These are phyloP conservation scores for Pichia californica DNA, from an alignment of 805 yeast species.

Conservation along the genomic window DNA sequence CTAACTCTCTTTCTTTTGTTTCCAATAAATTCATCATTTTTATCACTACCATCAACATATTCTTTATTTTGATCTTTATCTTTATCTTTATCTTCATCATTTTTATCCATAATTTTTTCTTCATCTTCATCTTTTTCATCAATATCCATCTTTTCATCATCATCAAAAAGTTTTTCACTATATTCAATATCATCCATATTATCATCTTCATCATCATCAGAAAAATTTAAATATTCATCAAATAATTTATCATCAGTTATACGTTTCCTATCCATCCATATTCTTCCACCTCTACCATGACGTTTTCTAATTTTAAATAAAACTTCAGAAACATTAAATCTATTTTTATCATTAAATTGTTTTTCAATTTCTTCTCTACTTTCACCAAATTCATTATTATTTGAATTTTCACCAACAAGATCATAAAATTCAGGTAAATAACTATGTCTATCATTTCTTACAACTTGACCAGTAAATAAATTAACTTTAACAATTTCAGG, in stretches of 20 bases:
- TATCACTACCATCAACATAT: too few relatives aligned
- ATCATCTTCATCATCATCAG: constrained; percentile 22
- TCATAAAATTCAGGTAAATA: constrained; percentile 40
- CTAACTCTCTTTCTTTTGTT: constrained; percentile 18
- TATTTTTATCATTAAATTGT: constrained; percentile 13
- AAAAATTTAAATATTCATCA: constrained; percentile 37
- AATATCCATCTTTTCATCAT: constrained; percentile 38
- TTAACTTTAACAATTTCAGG: constrained; percentile 31
- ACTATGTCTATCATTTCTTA: constrained; percentile 33
- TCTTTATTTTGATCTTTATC: neutral
- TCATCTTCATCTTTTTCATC: constrained; percentile 2
- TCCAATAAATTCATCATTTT: too few relatives aligned
- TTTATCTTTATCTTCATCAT: neutral
- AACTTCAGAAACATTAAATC: constrained; percentile 37
- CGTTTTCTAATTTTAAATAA: constrained; percentile 66
- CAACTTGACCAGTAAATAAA: constrained; percentile 45
- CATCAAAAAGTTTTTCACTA: constrained; percentile 10
- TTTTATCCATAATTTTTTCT: constrained; percentile 3
- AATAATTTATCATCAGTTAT: constrained; percentile 17
- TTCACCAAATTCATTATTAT: constrained; percentile 19
- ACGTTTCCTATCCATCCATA: constrained; percentile 70
- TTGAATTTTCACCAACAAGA: constrained; percentile 23
- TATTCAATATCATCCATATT: constrained; percentile 11
- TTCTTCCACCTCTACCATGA: constrained; percentile 61
- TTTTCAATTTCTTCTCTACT: constrained; percentile 14